Conservation (phyloP, 2,329 filamentous ascomycete species). For the Anthostomella pinea region DNA sequence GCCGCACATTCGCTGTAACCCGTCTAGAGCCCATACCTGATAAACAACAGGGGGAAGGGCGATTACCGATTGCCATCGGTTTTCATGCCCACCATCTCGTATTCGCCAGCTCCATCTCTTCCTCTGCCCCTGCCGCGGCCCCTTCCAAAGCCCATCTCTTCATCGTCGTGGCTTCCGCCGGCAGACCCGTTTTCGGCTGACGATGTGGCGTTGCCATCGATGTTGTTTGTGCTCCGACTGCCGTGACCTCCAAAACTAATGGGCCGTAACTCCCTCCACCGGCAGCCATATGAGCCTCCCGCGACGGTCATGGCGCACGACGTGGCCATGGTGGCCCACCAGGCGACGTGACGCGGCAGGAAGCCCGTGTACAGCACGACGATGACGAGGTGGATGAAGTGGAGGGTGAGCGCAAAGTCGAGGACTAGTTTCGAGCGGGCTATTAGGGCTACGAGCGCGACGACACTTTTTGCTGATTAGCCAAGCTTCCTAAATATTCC, state of each 20-base stretch:
- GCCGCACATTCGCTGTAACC: conserved; percentile 10
- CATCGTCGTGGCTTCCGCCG: conserved; percentile 28
- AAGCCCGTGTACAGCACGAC: conserved; percentile 75
- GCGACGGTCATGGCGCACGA: conserved; percentile 48
- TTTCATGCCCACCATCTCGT: conserved; percentile 63
- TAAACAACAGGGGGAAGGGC: neutral
- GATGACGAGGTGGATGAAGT: conserved; percentile 75
- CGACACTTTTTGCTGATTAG: conserved; percentile 53
- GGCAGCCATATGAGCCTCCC: conserved; percentile 86
- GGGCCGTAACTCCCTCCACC: conserved; percentile 82
- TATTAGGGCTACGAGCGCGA: conserved; percentile 80
- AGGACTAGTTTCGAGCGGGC: conserved; percentile 89
- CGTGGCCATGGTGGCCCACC: conserved; percentile 68
- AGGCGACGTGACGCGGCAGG: conserved; percentile 75
- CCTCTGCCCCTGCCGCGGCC: conserved; percentile 52
- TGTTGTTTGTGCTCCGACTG: conserved; percentile 26
- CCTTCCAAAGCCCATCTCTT: conserved; percentile 49
- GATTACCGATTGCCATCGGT: conserved; percentile 25
- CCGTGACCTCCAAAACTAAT: conserved; percentile 75
- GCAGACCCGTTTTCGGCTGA: conserved; percentile 19
- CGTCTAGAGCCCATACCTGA: conserved; percentile 9
- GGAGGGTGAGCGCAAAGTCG: conserved; percentile 89
- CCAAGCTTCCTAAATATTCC: no score
- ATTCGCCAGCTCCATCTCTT: conserved; percentile 55
- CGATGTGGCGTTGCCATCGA: conserved; percentile 34